Conservation (phyloP, 2,329 filamentous ascomycete genomes). For the Claviceps africana region DNA sequence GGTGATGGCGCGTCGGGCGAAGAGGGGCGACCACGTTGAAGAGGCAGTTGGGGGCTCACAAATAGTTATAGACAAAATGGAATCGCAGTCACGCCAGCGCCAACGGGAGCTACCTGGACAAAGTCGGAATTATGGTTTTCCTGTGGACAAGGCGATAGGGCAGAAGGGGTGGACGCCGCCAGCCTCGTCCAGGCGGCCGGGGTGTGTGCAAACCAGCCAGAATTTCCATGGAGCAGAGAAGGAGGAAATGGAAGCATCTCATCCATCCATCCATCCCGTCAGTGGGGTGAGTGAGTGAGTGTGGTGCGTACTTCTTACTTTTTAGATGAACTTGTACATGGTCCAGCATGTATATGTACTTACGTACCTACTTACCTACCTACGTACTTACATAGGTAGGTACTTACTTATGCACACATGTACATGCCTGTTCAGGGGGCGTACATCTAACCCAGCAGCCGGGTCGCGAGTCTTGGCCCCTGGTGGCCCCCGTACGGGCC, state of each 20-base stretch:
- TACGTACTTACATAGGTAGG: too few species aligned
- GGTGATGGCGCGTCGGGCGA: not conserved
- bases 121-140: constrained; percentile 3
- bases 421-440: not conserved
- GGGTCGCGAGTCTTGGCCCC: too few species aligned
- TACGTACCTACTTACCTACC: too few species aligned
- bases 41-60: constrained; percentile 8
- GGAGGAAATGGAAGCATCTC: not conserved
- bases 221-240: not conserved
- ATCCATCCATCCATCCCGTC: not conserved
- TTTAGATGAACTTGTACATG: too few species aligned
- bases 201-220: constrained; percentile 1
- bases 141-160: constrained; percentile 4
- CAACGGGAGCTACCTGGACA: constrained; percentile 6
- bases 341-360: too few species aligned
- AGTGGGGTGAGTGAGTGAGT: not conserved
- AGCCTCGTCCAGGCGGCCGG: constrained; percentile 10
- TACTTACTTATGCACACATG: too few species aligned
- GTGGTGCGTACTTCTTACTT: too few species aligned
- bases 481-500: too few species aligned
- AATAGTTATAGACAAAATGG: constrained; percentile 7
- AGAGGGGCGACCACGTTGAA: not conserved
- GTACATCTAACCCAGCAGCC: too few species aligned
- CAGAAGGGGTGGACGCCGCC: constrained; percentile 3
- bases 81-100: constrained; percentile 3